Evolutionary conservation across 2,329 filamentous ascomycete species (phyloP).

Genomic region (Sporothrix inflata): DNA sequence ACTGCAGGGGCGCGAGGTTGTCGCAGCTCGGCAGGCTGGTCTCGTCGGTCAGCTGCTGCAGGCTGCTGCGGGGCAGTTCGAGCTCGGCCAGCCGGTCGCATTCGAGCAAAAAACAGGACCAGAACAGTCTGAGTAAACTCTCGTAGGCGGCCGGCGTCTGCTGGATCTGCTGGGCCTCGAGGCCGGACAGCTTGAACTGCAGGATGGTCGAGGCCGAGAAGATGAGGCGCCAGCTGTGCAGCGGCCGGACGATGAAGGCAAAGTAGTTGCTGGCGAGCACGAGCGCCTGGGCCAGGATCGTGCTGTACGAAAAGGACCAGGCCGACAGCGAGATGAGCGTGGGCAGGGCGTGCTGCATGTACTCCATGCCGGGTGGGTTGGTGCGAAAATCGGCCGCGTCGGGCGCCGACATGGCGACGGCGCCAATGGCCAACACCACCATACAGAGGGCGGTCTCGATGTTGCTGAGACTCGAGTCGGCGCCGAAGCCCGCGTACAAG

Average conservation of each 20-base stretch:
- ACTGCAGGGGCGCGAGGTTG: conserved; percentile 35
- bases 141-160: conserved; percentile 24
- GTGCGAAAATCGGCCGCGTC: conserved; percentile 31
- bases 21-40: conserved; percentile 39
- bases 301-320: conserved; percentile 39
- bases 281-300: conserved; percentile 39
- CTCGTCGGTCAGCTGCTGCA: conserved; percentile 41
- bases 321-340: conserved; percentile 39
- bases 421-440: conserved; percentile 40
- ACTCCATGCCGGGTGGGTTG: conserved; percentile 40
- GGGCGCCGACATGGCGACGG: conserved; percentile 34
- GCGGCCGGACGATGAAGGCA: conserved; percentile 41
- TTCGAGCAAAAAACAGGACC: conserved; percentile 42
- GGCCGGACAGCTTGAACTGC: conserved; percentile 39
- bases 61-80: conserved; percentile 41
- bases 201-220: conserved; percentile 40
- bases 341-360: conserved; percentile 40
- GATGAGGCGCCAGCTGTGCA: conserved; percentile 43
- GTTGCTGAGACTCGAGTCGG: conserved; percentile 31
- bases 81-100: conserved; percentile 42
- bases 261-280: conserved; percentile 43
- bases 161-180: not conserved
- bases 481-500: conserved; percentile 36
- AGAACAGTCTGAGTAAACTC: conserved; percentile 38
- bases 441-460: conserved; percentile 40